Base-by-base conservation (phyloP, 192 early-diverging fungal species). In the Phycomyces nitens region DNA sequence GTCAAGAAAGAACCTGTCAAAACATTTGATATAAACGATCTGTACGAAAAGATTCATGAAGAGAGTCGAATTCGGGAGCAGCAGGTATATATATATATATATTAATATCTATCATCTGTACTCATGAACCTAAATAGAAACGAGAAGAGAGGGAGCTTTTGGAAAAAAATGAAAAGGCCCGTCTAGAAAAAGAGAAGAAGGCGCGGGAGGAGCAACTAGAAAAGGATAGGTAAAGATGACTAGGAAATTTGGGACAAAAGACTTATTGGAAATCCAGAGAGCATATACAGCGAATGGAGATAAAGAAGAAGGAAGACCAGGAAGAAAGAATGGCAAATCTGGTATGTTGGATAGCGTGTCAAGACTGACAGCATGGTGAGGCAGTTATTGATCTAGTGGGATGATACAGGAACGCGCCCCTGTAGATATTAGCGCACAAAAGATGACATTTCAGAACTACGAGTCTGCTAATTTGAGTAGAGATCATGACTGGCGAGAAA, bases 361-460 rank as follows among this genome's bases (percentile, higher is more conserved):
- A 54, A 22, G 21, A 15, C 5, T 3, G 5, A 23, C 24, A 12
- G 6, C 7, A 24, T 24, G 12, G 21, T 24, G 6, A 24, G 10
- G 14, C 53, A 11, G 24, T 12, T 22, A 22, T 22, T 54, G 53
- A 8, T 44, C 39, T 12, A 56, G 23, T n/a, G 11, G 3, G 11
- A 40, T 34, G 7, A 34, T 34, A 34, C 29, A 34, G 29, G 18
- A 47, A n/a, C 44, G 44, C 18, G 44, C 44, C 20, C 55, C 56
- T 2, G 43, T 57, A 20, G 64, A 66, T 40, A 66, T 66, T 21
- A 66, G 64, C 55, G 21, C 11, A 24, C 64, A 66, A 58, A 66
- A 66, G 56, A 40, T 54, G 41, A 22, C 29, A 8, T 58, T 66
- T 20, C 29, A 38, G 16, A 7, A 7, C 5, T 66, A 49, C 58